A percentile compares a stretch with the other conserved stretches of the same genome.
Evolutionary conservation across 1,284 basidiomycete species (phyloP).

Genomic region (Apiotrichum brassicae): DNA sequence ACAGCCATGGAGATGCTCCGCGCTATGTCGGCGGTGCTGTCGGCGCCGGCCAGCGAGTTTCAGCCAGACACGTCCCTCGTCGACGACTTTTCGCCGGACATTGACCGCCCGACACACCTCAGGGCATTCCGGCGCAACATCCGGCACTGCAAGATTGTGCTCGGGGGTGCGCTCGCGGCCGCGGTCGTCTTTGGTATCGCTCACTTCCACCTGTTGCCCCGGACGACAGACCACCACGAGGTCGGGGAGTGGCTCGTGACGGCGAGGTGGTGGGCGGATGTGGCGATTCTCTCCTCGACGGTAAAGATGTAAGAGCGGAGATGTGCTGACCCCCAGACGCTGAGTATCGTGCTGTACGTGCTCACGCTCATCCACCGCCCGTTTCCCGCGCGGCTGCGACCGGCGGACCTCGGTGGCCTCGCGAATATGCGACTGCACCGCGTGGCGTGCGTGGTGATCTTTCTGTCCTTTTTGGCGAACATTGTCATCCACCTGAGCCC

Average conservation of each 20-base stretch:
- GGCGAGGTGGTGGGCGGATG: neutral
- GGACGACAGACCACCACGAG: neutral
- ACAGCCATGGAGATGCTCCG: neutral
- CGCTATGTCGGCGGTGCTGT: neutral
- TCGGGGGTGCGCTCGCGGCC: neutral
- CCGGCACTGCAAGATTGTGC: slow-evolving; percentile 1
- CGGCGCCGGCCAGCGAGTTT: neutral
- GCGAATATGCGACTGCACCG: slow-evolving; percentile 15
- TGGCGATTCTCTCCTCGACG: neutral
- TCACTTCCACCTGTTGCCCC: neutral
- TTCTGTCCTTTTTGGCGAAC: slow-evolving; percentile 4
- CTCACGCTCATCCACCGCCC: slow-evolving; percentile 28
- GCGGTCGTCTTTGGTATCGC: neutral
- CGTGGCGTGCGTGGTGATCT: slow-evolving; percentile 2
- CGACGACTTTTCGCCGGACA: slow-evolving; percentile 1
- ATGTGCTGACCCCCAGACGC: neutral
- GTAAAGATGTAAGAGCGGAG: neutral
- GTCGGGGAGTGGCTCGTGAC: neutral
- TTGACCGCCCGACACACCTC: neutral
- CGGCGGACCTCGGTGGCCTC: slow-evolving; percentile 12
- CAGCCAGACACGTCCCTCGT: neutral
- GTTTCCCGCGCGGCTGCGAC: slow-evolving; percentile 15
- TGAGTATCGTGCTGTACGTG: slow-evolving; percentile 2
- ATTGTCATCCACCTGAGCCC: slow-evolving; percentile 24
- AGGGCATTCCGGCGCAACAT: neutral